Evolutionary conservation across 2,329 filamentous ascomycete genomes (phyloP), one percentile per base, ranked within the genome.

Genomic region (Aspergillus sp.): DNA sequence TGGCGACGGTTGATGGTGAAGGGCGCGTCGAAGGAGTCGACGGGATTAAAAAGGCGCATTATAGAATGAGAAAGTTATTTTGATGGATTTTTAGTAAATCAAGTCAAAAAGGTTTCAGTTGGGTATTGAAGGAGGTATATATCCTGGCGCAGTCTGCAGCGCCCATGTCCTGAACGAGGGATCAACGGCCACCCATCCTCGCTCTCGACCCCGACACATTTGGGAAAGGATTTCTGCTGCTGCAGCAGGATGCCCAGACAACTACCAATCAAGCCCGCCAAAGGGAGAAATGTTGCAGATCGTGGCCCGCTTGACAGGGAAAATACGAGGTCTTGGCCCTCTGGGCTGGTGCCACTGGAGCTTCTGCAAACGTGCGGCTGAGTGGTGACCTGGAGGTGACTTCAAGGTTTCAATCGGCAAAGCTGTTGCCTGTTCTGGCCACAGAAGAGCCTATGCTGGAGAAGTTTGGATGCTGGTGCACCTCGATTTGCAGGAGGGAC

Each of bases 41-140:
- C 15, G n/a, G 53, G 45, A 24, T 48, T 55, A 39, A 49, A 50
- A 22, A 44, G 53, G 11, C 24, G 45, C 53, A 55, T 55, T 30
- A 11, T 15, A 17, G 11, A 12, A 9, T 5, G 27, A 13, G 27
- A 30, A 11, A 8, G 8, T 4, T 30, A 30, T 30, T 37, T 15
- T 37, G 15, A 37, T 37, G 13, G 34, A 37, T 37, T n/a, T 30
- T 11, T 11, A 9, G 34, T 15, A 37, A n/a, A n/a, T 4, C 12
- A 37, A 15, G 15, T 37, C 34, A 37, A 37, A 37, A 37, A n/a
- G 15, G 34, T n/a, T n/a, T 37, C 13, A 30, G 27, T 30, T 30
- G 27, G 27, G 27, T 30, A 30, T 30, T 30, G 27, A 30, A 30
- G 27, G 8, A 30, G 27, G 9, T 37, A 37, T 37, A 37, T 37